phyloP scores from a whole-genome alignment of 2,329 filamentous ascomycete genomes.

The Nannizzia gypsea region DNA sequence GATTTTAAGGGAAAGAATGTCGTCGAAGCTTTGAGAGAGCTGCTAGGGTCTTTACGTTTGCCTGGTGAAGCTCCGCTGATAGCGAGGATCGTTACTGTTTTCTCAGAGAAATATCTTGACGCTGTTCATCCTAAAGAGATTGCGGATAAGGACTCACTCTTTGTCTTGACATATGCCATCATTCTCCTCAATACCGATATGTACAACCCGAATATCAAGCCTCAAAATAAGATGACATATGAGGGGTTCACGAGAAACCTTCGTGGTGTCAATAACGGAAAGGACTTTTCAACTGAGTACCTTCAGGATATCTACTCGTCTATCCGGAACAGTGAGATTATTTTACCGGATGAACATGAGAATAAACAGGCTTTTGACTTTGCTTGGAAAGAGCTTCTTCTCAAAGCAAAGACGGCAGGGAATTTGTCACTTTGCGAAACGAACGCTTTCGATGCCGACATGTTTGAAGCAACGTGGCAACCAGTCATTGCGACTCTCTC shows the following conservation, averaged over 20 bases:
- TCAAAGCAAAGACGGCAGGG: slow-evolving; percentile 68
- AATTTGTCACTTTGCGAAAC: slow-evolving; percentile 71
- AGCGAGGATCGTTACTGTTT: slow-evolving; percentile 77
- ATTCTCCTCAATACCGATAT: slow-evolving; percentile 97
- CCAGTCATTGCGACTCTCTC: slow-evolving; percentile 89
- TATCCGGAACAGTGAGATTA: slow-evolving; percentile 88
- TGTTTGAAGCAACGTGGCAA: slow-evolving; percentile 94
- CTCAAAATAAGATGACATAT: slow-evolving; percentile 69
- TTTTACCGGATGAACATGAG: slow-evolving; percentile 91
- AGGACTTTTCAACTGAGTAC: slow-evolving; percentile 75
- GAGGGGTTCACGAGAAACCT: slow-evolving; percentile 78
- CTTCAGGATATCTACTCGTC: slow-evolving; percentile 78
- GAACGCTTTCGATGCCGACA: slow-evolving; percentile 91
- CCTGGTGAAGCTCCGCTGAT: slow-evolving; percentile 90
- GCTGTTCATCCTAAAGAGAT: slow-evolving; percentile 60
- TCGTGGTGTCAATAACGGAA: slow-evolving; percentile 74
- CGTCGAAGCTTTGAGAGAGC: slow-evolving; percentile 73
- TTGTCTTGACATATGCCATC: slow-evolving; percentile 85
- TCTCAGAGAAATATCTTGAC: slow-evolving; percentile 72
- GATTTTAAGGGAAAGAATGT: slow-evolving; percentile 78
- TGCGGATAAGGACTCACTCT: slow-evolving; percentile 75
- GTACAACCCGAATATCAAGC: slow-evolving; percentile 77
- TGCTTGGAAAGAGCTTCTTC: slow-evolving; percentile 86
- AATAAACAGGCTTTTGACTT: slow-evolving; percentile 95
- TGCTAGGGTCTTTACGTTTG: slow-evolving; percentile 86